Base-by-base conservation (phyloP, 1,284 basidiomycete genomes). In the Sparassis latifolia region DNA sequence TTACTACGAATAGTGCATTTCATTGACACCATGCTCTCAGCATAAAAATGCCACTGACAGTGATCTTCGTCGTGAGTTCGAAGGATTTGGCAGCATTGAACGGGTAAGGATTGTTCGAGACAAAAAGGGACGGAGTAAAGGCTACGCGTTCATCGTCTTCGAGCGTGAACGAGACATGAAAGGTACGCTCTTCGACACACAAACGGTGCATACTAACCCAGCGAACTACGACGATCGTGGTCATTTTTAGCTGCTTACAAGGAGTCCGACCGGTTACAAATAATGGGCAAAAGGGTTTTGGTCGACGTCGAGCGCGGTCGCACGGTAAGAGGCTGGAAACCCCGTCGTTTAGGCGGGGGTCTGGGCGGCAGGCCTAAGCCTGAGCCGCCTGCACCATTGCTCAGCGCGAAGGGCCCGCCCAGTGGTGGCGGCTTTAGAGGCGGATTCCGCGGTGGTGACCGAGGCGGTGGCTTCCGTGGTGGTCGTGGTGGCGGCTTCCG, bases 111-210 rank as follows among this genome's bases (percentile, higher is more conserved):
- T 99, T 48, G 93, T 99, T 9, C 82, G 87, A 44, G 90, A 97
- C 75, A 86, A 89, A 66, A 89, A 93, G 61, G 85, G 82, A 45
- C 89, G 92, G 56, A 84, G 86, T 62, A 78, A 89, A 57, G 93
- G 94, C 20, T 99, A 98, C 68, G 97, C 96, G 12, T 99, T 99
- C 69, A 80, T 99, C 55, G 92, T 98, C 5, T 99, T 93, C 62
- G 97, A 99, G 67, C 82, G 95, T 30, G 97, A 99, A 72, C 84
- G 94, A 54, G 97, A 99, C 68, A 99, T 99, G 97, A 97, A 97
- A 82, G 91, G 93, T 93, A 61, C 63, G 69, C 66, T 47, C 45
- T 51, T 48, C 50, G 45, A 46, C 52, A 7, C 42, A 33, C 20
- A 2, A 32, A 20, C 9, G 45, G 32, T 47, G 47, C 53, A 40